Evolutionary conservation across 192 early-diverging fungal species (phyloP).

Genomic region (Obelidium mucronatum): DNA sequence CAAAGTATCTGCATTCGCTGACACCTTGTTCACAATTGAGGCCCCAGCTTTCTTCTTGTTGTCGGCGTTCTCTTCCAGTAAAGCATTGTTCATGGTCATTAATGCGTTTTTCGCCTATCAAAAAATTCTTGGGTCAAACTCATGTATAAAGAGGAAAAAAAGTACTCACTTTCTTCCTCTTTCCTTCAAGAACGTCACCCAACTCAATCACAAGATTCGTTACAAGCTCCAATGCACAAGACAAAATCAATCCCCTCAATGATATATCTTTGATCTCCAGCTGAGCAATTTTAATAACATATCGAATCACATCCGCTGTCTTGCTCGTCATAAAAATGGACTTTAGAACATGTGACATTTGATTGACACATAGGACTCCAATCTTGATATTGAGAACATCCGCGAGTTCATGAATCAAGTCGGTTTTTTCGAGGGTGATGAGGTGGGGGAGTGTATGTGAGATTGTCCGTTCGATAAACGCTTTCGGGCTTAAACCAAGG

Average conservation of each 20-base stretch:
- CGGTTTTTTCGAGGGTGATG: constrained; percentile 31
- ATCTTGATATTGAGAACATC: constrained; percentile 1
- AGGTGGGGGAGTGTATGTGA: constrained; percentile 44
- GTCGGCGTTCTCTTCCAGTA: neutral
- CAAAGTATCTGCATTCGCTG: neutral
- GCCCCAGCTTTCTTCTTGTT: neutral
- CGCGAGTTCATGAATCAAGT: constrained; percentile 34
- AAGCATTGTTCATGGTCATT: constrained; percentile 2
- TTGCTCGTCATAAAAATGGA: constrained; percentile 39
- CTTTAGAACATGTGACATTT: constrained; percentile 38
- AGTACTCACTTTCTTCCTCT: constrained; percentile 12
- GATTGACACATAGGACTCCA: constrained; percentile 37
- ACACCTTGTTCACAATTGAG: neutral
- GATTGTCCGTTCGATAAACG: constrained; percentile 40
- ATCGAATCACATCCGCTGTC: neutral
- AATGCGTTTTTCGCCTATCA: constrained; percentile 40
- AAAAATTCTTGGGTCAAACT: too few relatives aligned
- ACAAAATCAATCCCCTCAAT: constrained; percentile 21
- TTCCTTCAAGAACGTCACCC: constrained; percentile 30
- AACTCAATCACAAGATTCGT: constrained; percentile 46
- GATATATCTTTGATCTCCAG: constrained; percentile 23
- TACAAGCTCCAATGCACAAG: constrained; percentile 33
- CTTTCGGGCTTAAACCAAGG: constrained; percentile 18
- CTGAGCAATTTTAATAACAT: constrained; percentile 20
- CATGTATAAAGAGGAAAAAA: neutral